Base-by-base conservation (phyloP, 2,329 filamentous ascomycete genomes). In the Alternaria alternata region DNA sequence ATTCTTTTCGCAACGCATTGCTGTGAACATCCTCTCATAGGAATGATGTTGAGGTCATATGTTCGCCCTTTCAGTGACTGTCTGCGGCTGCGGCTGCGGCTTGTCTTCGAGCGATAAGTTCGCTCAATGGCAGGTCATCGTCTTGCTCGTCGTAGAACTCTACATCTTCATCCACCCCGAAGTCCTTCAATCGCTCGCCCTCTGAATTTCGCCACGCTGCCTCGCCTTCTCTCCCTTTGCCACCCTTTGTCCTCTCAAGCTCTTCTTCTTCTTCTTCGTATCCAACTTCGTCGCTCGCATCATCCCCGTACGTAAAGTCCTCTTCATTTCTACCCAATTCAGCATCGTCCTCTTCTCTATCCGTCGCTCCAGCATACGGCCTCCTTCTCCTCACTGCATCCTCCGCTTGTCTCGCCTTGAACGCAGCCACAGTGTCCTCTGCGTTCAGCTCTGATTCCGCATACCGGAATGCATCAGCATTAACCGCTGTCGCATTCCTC, bases 131-230 rank as follows among this genome's bases (percentile, higher is more conserved):
- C 14, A 94, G 79, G 68, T 93, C 88, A 44, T 89, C 87, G 38
- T 85, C 83, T 63, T 89, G 86, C 56, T 85, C 83, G 62, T 88
- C 87, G 28, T 87, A 86, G 47, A 89, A 89, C 63, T 93, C 89
- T 0, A 85, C 86, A 14, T 91, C 90, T 70, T 93, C 90, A 67
- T 94, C 92, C 0, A 95, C 91, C 2, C 92, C 92, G 71, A 89
- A 95, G 70, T 95, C 92, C 42, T 86, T 83, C 51, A 95, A 78
- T 34, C 87, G 82, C 72, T 94, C 91, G 1, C 91, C 92, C 53
- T 94, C 91, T 0, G 87, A 84, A 66, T 94, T 94, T 0, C 84
- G 87, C 91, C 91, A 95, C 5, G 81, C 85, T 42, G 84, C 84
- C 69, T 86, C 83, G 5, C 85, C 86, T 83, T 81, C 54, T 75